Evolutionary conservation across 2,329 filamentous ascomycete genomes (phyloP).

Genomic region (Penicillium hesseltinei): DNA sequence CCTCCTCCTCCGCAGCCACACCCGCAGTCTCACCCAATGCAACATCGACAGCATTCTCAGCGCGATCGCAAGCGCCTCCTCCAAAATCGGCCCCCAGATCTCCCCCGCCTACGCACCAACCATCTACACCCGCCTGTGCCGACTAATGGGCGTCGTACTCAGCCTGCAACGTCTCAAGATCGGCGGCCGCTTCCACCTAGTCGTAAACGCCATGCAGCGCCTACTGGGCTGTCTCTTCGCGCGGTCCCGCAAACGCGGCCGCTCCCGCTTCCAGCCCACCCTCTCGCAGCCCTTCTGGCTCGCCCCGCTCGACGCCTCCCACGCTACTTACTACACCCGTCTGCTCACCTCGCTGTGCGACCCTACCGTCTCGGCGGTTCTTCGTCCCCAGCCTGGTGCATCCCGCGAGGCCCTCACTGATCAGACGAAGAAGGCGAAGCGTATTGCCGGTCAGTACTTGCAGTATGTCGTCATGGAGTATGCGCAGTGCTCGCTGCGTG

Average conservation of each 20-base stretch:
- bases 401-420: constrained; percentile 54
- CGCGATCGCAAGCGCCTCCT: constrained; percentile 37
- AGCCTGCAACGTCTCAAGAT: constrained; percentile 58
- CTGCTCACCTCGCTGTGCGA: constrained; percentile 61
- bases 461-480: constrained; percentile 59
- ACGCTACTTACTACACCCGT: constrained; percentile 53
- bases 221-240: constrained; percentile 58
- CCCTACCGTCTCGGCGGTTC: constrained; percentile 57
- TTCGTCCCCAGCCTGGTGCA: constrained; percentile 33
- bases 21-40: constrained; percentile 45
- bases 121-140: constrained; percentile 56
- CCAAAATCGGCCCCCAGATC: constrained; percentile 36
- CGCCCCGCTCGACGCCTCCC: constrained; percentile 39
- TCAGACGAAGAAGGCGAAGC: constrained; percentile 58
- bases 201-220: constrained; percentile 55
- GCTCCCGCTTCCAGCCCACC: constrained; percentile 26
- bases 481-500: constrained; percentile 52
- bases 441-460: constrained; percentile 57
- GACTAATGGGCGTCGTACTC: constrained; percentile 53
- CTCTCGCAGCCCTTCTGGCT: constrained; percentile 35
- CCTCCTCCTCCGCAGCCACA: constrained; percentile 41
- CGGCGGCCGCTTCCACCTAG: constrained; percentile 59
- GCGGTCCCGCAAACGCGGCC: constrained; percentile 39
- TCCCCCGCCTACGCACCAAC: constrained; percentile 34
- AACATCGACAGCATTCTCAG: constrained; percentile 46